Base-by-base conservation (phyloP, 306 rosid genomes). In the Quercus glauca region DNA sequence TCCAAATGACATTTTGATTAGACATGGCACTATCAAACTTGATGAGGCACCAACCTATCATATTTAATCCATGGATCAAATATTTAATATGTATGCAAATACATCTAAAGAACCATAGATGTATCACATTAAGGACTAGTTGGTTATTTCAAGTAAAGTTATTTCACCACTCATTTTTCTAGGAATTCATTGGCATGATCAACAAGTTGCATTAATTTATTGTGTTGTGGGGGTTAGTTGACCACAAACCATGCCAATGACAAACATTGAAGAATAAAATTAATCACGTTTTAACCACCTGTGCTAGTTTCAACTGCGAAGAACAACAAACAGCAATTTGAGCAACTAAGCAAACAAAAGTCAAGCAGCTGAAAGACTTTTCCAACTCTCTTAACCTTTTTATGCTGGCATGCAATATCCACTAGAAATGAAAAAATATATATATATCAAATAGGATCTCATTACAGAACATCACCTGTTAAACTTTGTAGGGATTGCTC, bases 401-500 rank as follows among this genome's bases (percentile, higher is more conserved):
- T 70, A 65, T 59, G 73, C 26, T 28, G 67, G 55, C 68, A 70
- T 15, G 75, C 63, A 87, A 71, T 23, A 45, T 70, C 15, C 9
- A 49, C 10, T 9, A 64, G 64, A 69, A 63, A 55, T 70, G 67
- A 60, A 71, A 6, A 74, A 73, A 31, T 31, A 31, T 31, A 26
- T 17, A 31, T 35, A 35, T 35, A 1, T 74, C 25, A 18, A 20
- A 71, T 56, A 56, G 9, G 55, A 31, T 7, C 25, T 11, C 21
- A 18, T n/a, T 41, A 19, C 23, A 55, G 72, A 72, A 18, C 31
- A 64, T 79, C 51, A 95, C 99, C 99, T 90, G 98, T 95, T 78
- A 95, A 79, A 79, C 98, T 93, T 78, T 95, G 99, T 14, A 95
- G 87, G 69, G 99, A 91, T 73, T 95, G 99, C 80, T 93, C 99